Evolutionary conservation across 2,329 filamentous ascomycete species (phyloP), one percentile per base, ranked within the genome.

Genomic region (Hypomyces perniciosus): DNA sequence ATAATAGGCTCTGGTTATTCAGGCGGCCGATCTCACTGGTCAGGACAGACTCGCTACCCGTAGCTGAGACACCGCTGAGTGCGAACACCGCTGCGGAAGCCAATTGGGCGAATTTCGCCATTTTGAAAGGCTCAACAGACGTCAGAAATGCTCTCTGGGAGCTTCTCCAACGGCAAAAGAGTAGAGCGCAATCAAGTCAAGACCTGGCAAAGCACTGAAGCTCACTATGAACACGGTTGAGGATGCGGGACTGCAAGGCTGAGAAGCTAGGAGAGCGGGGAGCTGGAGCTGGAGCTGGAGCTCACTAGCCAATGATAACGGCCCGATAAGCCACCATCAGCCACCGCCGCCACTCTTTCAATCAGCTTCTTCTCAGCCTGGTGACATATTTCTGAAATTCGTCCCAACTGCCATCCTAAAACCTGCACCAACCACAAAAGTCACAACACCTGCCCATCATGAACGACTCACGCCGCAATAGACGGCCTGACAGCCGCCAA

Each of bases 1-100:
- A 99, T 73, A 97, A 77, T 60, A 99, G 76, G 63, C 86, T 92
- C 63, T 95, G 80, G 68, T 97, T 96, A 63, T 81, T 81, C 55
- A 75, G 65, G 10, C 76, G 75, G 33, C 70, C 73, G 54, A 79
- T 69, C 61, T 81, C 77, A 55, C 66, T 68, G 40, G 69, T 72
- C 35, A 79, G 62, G 48, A 78, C 68, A 39, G 68, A 67, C 41
- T 62, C 56, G 48, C 63, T 62, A 7, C 62, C 61, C 28, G 56
- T 54, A 41, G 64, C 67, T 31, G 60, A 53, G 28, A 51, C 56
- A 44, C 54, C 55, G 44, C 58, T 57, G 38, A 64, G 46, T 28
- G 56, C 62, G 51, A 68, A 54, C 42, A 60, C 59, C 44, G 61
- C 62, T n/a, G 58, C 61, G 27, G 60, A 57, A 52, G 63, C 55